Conservation (phyloP, 441 rosid species). For the Adansonia madagascariensis region DNA sequence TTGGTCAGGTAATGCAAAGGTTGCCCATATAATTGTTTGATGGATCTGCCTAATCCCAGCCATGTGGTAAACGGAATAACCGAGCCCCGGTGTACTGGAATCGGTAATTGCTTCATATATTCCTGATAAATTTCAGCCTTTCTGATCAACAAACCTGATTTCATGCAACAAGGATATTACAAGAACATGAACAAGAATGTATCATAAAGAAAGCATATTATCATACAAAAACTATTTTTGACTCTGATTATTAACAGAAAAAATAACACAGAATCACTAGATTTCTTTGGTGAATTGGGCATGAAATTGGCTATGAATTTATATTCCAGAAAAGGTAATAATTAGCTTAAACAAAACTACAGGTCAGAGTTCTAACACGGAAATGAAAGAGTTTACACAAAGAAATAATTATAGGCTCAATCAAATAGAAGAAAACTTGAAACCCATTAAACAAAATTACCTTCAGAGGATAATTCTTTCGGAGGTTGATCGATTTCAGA, state of each 20-base stretch:
- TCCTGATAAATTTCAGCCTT: constrained; percentile 83
- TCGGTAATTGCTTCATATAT: constrained; percentile 69
- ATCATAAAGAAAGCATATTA: background rate
- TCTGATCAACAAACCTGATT: constrained; percentile 51
- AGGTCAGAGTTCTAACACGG: background rate
- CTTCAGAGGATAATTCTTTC: constrained; percentile 45
- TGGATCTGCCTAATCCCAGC: constrained; percentile 72
- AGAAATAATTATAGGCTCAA: constrained; percentile 12
- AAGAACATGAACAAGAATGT: background rate
- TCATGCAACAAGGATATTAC: background rate
- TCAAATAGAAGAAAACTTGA: background rate
- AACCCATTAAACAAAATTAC: constrained; percentile 36
- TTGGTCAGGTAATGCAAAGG: constrained; percentile 93
- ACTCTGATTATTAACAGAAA: background rate
- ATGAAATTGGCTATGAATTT: background rate
- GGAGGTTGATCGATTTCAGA: constrained; percentile 24
- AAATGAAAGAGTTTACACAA: background rate
- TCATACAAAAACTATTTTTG: background rate
- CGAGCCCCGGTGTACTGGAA: constrained; percentile 67
- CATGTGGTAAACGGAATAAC: constrained; percentile 68
- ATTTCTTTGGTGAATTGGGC: background rate
- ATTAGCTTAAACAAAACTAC: background rate
- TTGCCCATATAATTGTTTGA: constrained; percentile 73
- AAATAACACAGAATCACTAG: background rate
- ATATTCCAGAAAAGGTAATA: background rate